Percentiles rank a stretch among this genome's conserved stretches.
These are phyloP conservation scores for Rhizopus arrhizus DNA, from an alignment of 371 early-diverging fungal species.

Conservation along the genomic window DNA sequence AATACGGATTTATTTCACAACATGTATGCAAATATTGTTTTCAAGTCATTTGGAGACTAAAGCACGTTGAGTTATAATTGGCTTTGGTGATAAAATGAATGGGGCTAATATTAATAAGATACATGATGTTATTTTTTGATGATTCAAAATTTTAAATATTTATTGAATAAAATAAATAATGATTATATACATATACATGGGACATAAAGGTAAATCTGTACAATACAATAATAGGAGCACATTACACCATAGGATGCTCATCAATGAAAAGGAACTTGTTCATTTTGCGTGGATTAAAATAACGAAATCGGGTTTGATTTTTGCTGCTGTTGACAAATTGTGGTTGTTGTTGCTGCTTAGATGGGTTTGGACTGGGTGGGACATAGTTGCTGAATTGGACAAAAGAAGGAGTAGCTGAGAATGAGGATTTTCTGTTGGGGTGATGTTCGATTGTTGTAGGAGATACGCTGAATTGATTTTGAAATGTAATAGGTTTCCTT, in stretches of 20 bases:
- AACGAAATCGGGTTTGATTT: conserved; percentile 30
- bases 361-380: background rate
- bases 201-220: background rate
- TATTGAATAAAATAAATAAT: background rate
- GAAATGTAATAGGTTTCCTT: conserved; percentile 22
- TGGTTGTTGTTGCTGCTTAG: conserved; percentile 12
- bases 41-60: background rate
- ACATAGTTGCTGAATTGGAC: conserved; percentile 21
- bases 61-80: background rate
- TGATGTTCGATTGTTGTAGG: background rate
- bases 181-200: conserved; percentile 5
- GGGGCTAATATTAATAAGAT: too few species aligned
- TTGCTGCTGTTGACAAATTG: conserved; percentile 6
- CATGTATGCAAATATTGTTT: background rate
- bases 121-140: too few species aligned
- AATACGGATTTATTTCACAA: background rate
- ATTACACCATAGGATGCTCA: conserved; percentile 31
- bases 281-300: conserved; percentile 34
- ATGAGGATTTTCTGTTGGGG: conserved; percentile 15
- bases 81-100: too few species aligned
- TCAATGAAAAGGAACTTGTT: conserved; percentile 39
- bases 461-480: conserved; percentile 25
- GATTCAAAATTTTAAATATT: background rate
- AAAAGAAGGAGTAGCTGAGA: conserved; percentile 23
- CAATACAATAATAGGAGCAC: background rate